Base-by-base conservation (phyloP, 2,329 filamentous ascomycete species). In the Fusarium sororula region DNA sequence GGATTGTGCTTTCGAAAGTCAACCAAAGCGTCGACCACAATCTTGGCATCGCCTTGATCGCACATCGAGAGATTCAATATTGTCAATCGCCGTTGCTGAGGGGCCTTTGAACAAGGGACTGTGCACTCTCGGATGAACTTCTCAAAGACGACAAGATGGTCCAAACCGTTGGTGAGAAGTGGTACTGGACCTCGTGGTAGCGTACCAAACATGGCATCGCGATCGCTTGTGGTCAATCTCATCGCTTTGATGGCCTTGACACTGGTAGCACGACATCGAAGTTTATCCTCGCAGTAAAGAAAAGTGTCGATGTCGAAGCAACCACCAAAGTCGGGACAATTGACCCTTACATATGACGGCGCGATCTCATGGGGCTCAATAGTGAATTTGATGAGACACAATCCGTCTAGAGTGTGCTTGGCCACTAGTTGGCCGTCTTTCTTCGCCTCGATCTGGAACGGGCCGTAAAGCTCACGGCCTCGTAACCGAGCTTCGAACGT, bases 251-350 rank as follows among this genome's bases (percentile, higher is more conserved):
- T 65, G 3, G 63, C 60, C 3, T 66, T 66, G 17, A 66, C 48
- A 10, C 60, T 66, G 1, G 48, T 66, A 5, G 63, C 63, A 13
- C 60, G 60, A n/a, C 60, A 66, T 9, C 63, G 60, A 7, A 66
- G 24, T 14, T 65, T 66, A 12, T 66, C 63, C 9, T 66, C 63
- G 0, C 41, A 56, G n/a, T 48, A 66, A 5, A 56, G 60, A 24
- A 66, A 66, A 1, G 63, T 18, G 1, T 65, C 60, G 10, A 66
- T 65, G 2, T 66, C 63, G n/a, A 44, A 65, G 8, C 22, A 65
- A 9, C 60, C 60, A 0, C 41, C 63, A 17, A 65, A 66, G 1
- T 66, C 60, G 0, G 24, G 30, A 5, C 60, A 66, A 10, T 65
- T 50, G 18, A 66, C 63, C 18, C 63, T 41, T 4, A 57, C 50